Evolutionary conservation across 2,329 filamentous ascomycete species (phyloP).

Genomic region (Aureobasidium sp.): DNA sequence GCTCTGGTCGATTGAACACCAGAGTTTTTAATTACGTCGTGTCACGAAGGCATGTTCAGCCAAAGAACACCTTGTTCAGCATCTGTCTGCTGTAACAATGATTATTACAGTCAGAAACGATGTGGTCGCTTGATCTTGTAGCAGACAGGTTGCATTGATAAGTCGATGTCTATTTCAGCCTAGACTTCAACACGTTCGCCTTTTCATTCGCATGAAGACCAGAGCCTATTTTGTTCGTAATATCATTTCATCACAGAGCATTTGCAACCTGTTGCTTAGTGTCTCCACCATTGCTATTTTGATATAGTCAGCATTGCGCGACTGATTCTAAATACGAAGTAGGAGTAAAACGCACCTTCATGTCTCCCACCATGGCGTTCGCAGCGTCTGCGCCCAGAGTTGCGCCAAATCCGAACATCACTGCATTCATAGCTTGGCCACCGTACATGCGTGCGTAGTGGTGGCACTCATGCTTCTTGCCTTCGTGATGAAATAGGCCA

Average conservation of each 20-base stretch:
- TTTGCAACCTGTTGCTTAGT: background rate
- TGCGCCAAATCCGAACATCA: conserved; percentile 25
- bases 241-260: background rate
- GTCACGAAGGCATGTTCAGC: background rate
- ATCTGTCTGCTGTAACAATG: background rate
- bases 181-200: background rate
- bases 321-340: background rate
- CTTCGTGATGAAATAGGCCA: conserved; percentile 24
- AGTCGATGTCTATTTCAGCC: background rate
- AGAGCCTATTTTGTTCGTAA: background rate
- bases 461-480: conserved; percentile 25
- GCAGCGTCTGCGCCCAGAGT: conserved; percentile 26
- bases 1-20: background rate
- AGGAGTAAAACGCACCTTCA: conserved; percentile 20
- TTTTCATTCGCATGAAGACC: background rate
- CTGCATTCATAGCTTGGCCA: conserved; percentile 23
- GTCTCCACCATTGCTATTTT: conserved; percentile 17
- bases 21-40: background rate
- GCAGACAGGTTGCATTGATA: background rate
- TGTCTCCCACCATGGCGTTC: conserved; percentile 26
- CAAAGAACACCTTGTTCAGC: background rate
- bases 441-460: conserved; percentile 28
- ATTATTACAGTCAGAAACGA: background rate
- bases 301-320: background rate
- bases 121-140: background rate